Evolutionary conservation across 179 eudicot species (phyloP).

Genomic region (Beta lomatogona): DNA sequence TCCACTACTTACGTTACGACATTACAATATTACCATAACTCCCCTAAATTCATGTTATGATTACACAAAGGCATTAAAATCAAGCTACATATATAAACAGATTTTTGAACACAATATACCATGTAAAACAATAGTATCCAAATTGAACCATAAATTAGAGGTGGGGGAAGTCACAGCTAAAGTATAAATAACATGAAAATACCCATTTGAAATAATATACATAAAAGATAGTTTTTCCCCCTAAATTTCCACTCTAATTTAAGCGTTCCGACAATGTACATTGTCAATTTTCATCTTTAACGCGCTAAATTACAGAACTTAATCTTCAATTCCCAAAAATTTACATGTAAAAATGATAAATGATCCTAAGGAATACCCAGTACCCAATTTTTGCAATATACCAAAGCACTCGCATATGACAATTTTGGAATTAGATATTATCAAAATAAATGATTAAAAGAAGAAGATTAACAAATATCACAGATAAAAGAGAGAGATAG

Average conservation of each 20-base stretch:
- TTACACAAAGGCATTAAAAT: background rate
- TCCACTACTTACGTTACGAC: background rate
- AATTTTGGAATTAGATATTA: background rate
- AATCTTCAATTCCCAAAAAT: background rate
- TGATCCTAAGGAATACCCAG: background rate
- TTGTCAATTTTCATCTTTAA: slow-evolving; percentile 2
- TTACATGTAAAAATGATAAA: background rate
- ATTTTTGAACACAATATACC: background rate
- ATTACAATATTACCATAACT: background rate
- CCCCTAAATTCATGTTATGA: background rate
- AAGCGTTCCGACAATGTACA: slow-evolving; percentile 3
- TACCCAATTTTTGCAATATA: background rate
- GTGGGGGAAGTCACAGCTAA: background rate
- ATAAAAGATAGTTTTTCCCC: background rate
- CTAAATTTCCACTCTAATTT: background rate
- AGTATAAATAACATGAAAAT: background rate
- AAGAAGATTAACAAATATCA: background rate
- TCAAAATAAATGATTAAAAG: background rate
- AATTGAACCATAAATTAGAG: background rate
- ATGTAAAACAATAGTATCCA: background rate
- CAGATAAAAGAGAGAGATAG: background rate
- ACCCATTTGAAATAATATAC: background rate
- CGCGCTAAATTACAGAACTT: background rate
- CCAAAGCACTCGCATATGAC: background rate
- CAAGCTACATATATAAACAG: background rate